Evolutionary conservation across 2,329 filamentous ascomycete species (phyloP).

Genomic region (Aspergillus pseudoviridinutans): DNA sequence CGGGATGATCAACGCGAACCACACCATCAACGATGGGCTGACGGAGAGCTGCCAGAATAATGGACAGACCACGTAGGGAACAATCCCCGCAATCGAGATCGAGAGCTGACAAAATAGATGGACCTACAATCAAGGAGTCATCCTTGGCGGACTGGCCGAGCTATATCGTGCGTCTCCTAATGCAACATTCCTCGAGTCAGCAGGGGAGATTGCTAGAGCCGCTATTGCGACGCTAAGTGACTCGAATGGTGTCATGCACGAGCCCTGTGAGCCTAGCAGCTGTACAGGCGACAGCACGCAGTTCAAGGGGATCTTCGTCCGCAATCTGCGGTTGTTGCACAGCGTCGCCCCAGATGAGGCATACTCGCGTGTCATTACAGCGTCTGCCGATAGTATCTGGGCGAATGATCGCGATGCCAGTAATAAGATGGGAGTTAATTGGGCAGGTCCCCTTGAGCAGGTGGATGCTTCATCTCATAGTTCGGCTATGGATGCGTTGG

Average conservation of each 20-base stretch:
- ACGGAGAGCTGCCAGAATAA: constrained; percentile 50
- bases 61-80: constrained; percentile 27
- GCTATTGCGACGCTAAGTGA: constrained; percentile 48
- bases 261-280: constrained; percentile 49
- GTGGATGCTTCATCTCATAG: constrained; percentile 59
- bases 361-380: constrained; percentile 54
- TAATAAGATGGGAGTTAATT: constrained; percentile 58
- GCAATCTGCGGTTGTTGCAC: constrained; percentile 60
- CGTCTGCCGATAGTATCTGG: constrained; percentile 66
- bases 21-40: constrained; percentile 54
- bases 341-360: constrained; percentile 45
- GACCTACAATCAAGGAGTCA: constrained; percentile 60
- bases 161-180: constrained; percentile 44
- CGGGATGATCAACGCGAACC: constrained; percentile 46
- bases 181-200: constrained; percentile 40
- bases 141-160: constrained; percentile 56
- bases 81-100: background rate
- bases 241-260: constrained; percentile 48
- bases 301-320: constrained; percentile 69
- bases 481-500: constrained; percentile 62
- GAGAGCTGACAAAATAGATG: constrained; percentile 30
- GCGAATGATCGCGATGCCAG: constrained; percentile 49
- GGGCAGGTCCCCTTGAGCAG: constrained; percentile 58
- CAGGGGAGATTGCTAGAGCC: constrained; percentile 50
- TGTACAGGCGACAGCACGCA: constrained; percentile 54